Base-by-base conservation (phyloP, 768 basidiomycete genomes). In the Suillus occidentalis region DNA sequence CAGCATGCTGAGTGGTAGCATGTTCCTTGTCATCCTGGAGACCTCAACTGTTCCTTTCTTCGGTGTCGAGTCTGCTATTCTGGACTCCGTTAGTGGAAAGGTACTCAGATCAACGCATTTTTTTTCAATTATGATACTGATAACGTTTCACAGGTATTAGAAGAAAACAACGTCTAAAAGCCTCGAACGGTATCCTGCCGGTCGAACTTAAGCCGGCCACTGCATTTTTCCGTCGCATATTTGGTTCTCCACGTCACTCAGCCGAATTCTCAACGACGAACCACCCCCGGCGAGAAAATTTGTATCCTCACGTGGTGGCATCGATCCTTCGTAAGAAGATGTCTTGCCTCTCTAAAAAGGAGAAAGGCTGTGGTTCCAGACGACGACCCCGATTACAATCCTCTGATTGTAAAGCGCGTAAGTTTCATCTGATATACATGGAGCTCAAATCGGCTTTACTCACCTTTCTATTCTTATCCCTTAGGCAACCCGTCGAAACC, bases 231-330 rank as follows among this genome's bases (percentile, higher is more conserved):
- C 61, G 57, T 55, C 49, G 8, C 28, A 37, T 53, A 50, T 59
- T 64, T 59, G 28, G 37, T 64, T 62, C 50, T 71, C 66, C 76
- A 92, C 91, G 90, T 92, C 91, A 60, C 86, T 92, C 75, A 87
- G 87, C 71, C 84, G 86, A 69, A 92, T 92, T 67, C 87, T 92
- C 78, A 92, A 92, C 78, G 87, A 91, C 78, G 87, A 90, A 68
- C 84, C 89, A 50, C 76, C 80, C 39, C 79, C 80, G 25, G 74
- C 80, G 55, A 70, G 79, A 59, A 72, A 75, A 55, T 57, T 68
- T 45, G 62, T 59, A 28, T 63, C 67, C 63, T 53, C 68, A 42
- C 70, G 67, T 64, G 47, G 68, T 65, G 65, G 67, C 61, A 40
- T 67, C 69, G 72, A 75, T 65, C n/a, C n/a, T n/a, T n/a, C n/a